These are phyloP conservation scores for Yamadazyma kitorensis DNA, from an alignment of 805 yeast genomes.

Conservation along the genomic window DNA sequence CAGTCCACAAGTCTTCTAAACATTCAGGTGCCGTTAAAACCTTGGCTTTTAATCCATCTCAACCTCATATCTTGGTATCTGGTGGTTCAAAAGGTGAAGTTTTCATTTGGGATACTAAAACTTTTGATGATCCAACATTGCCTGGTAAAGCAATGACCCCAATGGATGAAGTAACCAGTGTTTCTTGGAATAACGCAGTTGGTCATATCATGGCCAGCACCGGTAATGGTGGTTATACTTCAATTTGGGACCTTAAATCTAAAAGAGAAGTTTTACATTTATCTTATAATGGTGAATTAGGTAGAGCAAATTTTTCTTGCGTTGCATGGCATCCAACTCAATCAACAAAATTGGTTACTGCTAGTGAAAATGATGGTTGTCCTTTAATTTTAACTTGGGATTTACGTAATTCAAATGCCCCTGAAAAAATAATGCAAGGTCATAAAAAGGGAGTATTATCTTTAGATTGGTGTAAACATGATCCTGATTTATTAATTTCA, in stretches of 20 bases:
- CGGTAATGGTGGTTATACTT: slow-evolving; percentile 78
- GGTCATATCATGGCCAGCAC: slow-evolving; percentile 89
- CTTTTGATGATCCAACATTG: slow-evolving; percentile 50
- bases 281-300: slow-evolving; percentile 55
- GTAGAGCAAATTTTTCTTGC: slow-evolving; percentile 66
- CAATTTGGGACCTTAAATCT: slow-evolving; percentile 91
- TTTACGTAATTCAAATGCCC: slow-evolving; percentile 88
- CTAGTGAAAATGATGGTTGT: slow-evolving; percentile 73
- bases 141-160: slow-evolving; percentile 84
- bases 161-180: slow-evolving; percentile 72
- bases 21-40: slow-evolving; percentile 72
- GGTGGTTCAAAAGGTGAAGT: slow-evolving; percentile 91
- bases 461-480: slow-evolving; percentile 90
- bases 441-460: slow-evolving; percentile 87
- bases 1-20: slow-evolving; percentile 48
- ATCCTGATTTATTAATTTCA: slow-evolving; percentile 75
- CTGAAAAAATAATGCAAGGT: slow-evolving; percentile 71
- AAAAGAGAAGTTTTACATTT: slow-evolving; percentile 87
- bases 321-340: slow-evolving; percentile 95
- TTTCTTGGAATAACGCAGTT: slow-evolving; percentile 86
- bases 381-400: slow-evolving; percentile 92
- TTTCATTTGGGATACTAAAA: slow-evolving; percentile 82
- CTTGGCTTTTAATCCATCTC: slow-evolving; percentile 74
- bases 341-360: slow-evolving; percentile 84
- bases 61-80: slow-evolving; percentile 70